These are phyloP conservation scores for Xylariales sp. DNA, from an alignment of 2,329 filamentous ascomycete species.

Conservation along the genomic window DNA sequence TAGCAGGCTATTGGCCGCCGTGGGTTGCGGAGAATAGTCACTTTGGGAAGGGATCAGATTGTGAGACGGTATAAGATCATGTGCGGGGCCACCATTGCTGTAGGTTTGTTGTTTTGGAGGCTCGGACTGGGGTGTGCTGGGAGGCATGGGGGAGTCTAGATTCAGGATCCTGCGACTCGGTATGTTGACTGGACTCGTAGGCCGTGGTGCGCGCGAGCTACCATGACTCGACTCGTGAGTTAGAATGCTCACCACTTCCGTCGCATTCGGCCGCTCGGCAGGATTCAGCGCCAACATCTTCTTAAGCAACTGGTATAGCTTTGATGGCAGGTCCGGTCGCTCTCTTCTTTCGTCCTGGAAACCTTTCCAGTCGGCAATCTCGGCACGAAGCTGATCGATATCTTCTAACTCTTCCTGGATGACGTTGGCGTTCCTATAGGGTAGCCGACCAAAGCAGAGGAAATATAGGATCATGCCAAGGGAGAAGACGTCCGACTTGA, in stretches of 20 bases:
- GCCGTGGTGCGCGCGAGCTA: conserved; percentile 52
- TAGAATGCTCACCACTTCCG: conserved; percentile 84
- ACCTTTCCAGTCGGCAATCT: conserved; percentile 88
- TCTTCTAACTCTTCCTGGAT: conserved; percentile 94
- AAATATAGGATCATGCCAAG: conserved; percentile 99
- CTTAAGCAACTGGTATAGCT: conserved; percentile 87
- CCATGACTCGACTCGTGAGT: conserved; percentile 71
- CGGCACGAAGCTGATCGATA: conserved; percentile 82
- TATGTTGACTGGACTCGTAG: conserved; percentile 54
- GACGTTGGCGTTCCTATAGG: conserved; percentile 85
- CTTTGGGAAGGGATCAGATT: conserved; percentile 44
- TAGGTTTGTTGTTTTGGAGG: conserved; percentile 42
- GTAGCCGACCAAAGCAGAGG: conserved; percentile 91
- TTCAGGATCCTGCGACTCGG: conserved; percentile 63
- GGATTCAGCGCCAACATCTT: conserved; percentile 83
- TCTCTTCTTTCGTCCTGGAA: conserved; percentile 81
- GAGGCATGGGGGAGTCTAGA: conserved; percentile 64
- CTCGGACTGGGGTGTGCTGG: conserved; percentile 63
- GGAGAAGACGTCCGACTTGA: conserved; percentile 98
- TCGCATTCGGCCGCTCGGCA: conserved; percentile 80
- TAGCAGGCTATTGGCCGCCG: conserved; percentile 48
- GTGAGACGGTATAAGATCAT: conserved; percentile 45
- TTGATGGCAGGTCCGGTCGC: conserved; percentile 84
- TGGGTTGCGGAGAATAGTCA: conserved; percentile 47
- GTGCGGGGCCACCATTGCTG: conserved; percentile 34